Conservation (phyloP, 2,329 filamentous ascomycete genomes). For the Pseudogymnoascus sp. region DNA sequence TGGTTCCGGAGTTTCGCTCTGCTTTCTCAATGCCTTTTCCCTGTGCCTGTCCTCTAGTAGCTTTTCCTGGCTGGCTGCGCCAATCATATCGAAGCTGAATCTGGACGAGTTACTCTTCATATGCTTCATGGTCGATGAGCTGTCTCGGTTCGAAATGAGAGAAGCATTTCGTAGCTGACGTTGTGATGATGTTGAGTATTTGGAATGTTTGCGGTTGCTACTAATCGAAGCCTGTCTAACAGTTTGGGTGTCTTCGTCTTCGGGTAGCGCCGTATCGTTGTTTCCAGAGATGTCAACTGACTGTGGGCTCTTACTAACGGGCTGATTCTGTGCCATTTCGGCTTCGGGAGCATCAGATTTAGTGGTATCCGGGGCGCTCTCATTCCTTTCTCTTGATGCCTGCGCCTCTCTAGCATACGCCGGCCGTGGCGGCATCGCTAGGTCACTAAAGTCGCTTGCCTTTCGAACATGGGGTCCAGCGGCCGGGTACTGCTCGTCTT, state of each 20-base stretch:
- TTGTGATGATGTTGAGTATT: slow-evolving; percentile 31
- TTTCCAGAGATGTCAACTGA: background rate
- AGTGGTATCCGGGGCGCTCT: slow-evolving; percentile 4
- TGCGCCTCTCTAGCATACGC: slow-evolving; percentile 23
- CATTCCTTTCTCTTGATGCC: slow-evolving; percentile 18
- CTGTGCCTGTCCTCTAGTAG: slow-evolving; percentile 66
- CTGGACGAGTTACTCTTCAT: slow-evolving; percentile 73
- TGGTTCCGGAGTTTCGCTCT: slow-evolving; percentile 34
- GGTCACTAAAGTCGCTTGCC: slow-evolving; percentile 27
- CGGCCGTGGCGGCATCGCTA: slow-evolving; percentile 22
- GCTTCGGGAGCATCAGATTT: background rate
- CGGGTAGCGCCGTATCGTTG: background rate
- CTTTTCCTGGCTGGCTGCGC: slow-evolving; percentile 60
- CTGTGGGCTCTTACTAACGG: slow-evolving; percentile 14
- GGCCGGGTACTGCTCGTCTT: slow-evolving; percentile 37
- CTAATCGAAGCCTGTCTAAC: slow-evolving; percentile 10
- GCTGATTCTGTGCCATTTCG: slow-evolving; percentile 18
- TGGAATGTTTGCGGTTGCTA: slow-evolving; percentile 19
- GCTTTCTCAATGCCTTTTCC: slow-evolving; percentile 57
- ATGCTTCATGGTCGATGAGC: slow-evolving; percentile 45
- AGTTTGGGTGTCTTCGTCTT: slow-evolving; percentile 14
- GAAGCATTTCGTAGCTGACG: slow-evolving; percentile 35
- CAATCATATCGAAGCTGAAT: slow-evolving; percentile 76
- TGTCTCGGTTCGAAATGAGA: slow-evolving; percentile 38
- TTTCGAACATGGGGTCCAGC: slow-evolving; percentile 30